A percentile compares a stretch with the other conserved stretches of the same genome.
Conservation (phyloP, 2,329 filamentous ascomycete species). For the Neonectria magnoliae region DNA sequence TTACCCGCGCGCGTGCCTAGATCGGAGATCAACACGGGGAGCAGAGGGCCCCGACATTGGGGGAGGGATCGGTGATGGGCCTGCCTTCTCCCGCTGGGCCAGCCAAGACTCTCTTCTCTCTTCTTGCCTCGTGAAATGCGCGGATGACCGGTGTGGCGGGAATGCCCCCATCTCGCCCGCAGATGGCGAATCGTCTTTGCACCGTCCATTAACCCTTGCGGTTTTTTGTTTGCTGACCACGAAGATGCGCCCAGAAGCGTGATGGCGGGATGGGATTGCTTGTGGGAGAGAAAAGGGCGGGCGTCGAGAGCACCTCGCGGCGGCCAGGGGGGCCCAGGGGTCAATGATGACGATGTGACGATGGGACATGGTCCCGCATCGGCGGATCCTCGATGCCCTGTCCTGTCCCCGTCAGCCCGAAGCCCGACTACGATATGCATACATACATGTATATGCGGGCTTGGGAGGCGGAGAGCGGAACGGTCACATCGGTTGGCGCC, state of each 20-base stretch:
- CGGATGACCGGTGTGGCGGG: neutral
- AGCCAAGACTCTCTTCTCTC: neutral
- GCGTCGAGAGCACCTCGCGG: neutral
- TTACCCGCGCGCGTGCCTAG: neutral
- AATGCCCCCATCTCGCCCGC: neutral
- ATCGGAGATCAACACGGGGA: neutral
- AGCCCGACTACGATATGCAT: neutral
- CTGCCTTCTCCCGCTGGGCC: neutral
- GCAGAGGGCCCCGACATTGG: neutral
- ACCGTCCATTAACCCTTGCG: neutral
- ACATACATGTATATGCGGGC: neutral
- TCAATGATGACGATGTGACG: neutral
- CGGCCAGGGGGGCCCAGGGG: neutral
- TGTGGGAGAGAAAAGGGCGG: neutral
- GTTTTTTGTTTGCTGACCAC: neutral
- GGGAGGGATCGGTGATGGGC: neutral
- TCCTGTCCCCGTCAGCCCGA: neutral
- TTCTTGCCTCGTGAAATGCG: neutral
- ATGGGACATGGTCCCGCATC: constrained; percentile 10
- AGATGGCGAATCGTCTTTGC: constrained; percentile 1
- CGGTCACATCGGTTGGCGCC: constrained; percentile 6
- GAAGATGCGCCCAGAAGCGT: constrained; percentile 2
- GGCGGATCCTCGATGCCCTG: neutral
- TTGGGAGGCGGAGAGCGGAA: neutral
- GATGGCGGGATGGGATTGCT: neutral